Conservation (phyloP, 2,329 filamentous ascomycete genomes). For the Phaeoacremonium minimum region DNA sequence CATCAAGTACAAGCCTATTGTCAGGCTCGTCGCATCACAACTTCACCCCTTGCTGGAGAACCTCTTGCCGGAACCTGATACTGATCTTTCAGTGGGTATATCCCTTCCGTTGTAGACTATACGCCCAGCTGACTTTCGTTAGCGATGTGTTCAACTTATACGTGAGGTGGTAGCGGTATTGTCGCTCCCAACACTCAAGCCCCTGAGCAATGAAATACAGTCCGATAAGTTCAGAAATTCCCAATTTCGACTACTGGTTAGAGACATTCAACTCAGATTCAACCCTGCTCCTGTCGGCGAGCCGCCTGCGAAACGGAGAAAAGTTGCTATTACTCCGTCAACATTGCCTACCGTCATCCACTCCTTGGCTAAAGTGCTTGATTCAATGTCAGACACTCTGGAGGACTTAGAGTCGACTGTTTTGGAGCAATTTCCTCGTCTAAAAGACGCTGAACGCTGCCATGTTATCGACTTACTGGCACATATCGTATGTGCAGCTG, state of each 20-base stretch:
- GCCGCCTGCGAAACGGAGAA: slow-evolving; percentile 5
- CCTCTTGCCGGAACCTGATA: slow-evolving; percentile 10
- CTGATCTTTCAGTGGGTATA: slow-evolving; percentile 16
- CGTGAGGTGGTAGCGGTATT: slow-evolving; percentile 1
- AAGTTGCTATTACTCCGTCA: background rate
- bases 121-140: background rate
- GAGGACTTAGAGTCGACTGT: slow-evolving; percentile 3
- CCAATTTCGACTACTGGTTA: slow-evolving; percentile 3
- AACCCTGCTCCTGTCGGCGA: background rate
- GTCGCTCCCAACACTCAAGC: background rate
- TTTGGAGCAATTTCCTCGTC: slow-evolving; percentile 12
- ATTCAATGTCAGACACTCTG: slow-evolving; percentile 1
- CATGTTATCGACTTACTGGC: slow-evolving; percentile 41
- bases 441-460: slow-evolving; percentile 16
- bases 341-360: slow-evolving; percentile 1
- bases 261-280: slow-evolving; percentile 1
- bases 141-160: slow-evolving; percentile 6
- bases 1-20: slow-evolving; percentile 15
- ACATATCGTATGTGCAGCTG: slow-evolving; percentile 50
- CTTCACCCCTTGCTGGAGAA: slow-evolving; percentile 12
- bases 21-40: slow-evolving; percentile 16
- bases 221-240: slow-evolving; percentile 5
- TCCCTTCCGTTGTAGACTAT: background rate
- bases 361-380: slow-evolving; percentile 3
- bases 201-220: slow-evolving; percentile 2